Base-by-base conservation (phyloP, 192 early-diverging fungal species). In the Physocladia obscura region DNA sequence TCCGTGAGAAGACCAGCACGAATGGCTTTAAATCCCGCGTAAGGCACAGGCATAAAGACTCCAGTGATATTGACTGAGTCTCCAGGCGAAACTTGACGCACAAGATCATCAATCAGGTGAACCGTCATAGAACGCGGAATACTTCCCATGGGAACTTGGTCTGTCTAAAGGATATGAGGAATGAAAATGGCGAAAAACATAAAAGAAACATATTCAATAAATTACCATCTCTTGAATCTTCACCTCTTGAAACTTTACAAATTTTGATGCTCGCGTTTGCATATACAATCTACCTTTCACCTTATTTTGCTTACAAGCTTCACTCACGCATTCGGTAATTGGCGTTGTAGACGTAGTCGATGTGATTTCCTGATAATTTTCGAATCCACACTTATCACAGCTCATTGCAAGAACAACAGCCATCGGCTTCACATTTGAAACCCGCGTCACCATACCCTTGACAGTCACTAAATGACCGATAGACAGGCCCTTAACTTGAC, bases 121-220 rank as follows among this genome's bases (percentile, higher is more conserved):
- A 98, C 82, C n/a, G 90, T 93, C 88, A 98, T 95, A 31, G 91
- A 87, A 47, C 96, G 89, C 62, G 96, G 96, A 76, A 98, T 98
- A 77, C 96, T 94, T 62, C 96, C 96, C 77, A 96, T 95, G 54
- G 96, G 96, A 21, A 98, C 94, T 89, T 98, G 96, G 79, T 98
- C 94, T 26, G 95, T 91, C 89, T 91, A 61, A 8, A 39, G 29
- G 0, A 71, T 27, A 36, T 56, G 15, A 24, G 3, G 4, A 15
- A 31, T 21, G n/a, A 35, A 31, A 32, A 54, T 22, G 36, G 24
- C 55, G 30, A 37, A 37, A 21, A 26, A 44, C 8, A 37, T 30
- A 4, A 13, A 21, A 8, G 58, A 22, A 54, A 13, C 11, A 4
- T 3, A 17, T 74, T n/a, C n/a, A n/a, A n/a, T n/a, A n/a, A n/a